Evolutionary conservation across 192 early-diverging fungal genomes (phyloP), one percentile per base, ranked within the genome.

Genomic region (Coemansia sp.): DNA sequence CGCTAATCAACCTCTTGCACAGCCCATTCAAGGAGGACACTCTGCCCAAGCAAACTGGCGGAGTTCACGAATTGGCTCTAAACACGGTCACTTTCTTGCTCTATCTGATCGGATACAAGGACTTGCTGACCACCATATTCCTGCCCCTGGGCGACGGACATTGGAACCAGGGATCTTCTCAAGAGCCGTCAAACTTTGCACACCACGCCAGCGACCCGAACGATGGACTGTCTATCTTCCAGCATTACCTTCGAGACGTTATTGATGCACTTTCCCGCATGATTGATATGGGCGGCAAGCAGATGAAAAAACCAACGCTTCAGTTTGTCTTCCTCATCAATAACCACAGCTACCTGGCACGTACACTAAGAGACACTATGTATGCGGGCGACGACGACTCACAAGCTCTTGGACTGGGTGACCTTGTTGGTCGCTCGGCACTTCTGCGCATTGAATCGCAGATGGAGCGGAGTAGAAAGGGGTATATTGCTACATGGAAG

Each of bases 251-350:
- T 34, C 71, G 71, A 17, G 71, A 73, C 28, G 71, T 67, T 10
- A 37, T 73, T 22, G 71, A 73, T 19, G 71, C 71, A 0, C 49
- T 73, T 41, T 55, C 71, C 9, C 55, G 39, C 23, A 67, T 60
- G 15, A 58, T 61, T 19, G 71, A 73, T 25, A 53, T 62, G 43
- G 71, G 64, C 42, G 64, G 71, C 63, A 73, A 67, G 55, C 59
- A 55, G 28, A 73, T 73, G 71, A 73, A 73, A 64, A 58, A 59
- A 15, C 64, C 64, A 22, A 46, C 62, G n/a, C 51, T 60, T 25
- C 64, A 73, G 55, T 73, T 67, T 50, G 64, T 73, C 13, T 73
- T 73, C 26, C 47, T 73, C 37, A 62, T 73, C 46, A 67, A 66
- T 59, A 73, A 73, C 59, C 50, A 73, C 59, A 67, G 59, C 51